phyloP scores from a whole-genome alignment of 768 basidiomycete species.

The Pluteus cervinus region DNA sequence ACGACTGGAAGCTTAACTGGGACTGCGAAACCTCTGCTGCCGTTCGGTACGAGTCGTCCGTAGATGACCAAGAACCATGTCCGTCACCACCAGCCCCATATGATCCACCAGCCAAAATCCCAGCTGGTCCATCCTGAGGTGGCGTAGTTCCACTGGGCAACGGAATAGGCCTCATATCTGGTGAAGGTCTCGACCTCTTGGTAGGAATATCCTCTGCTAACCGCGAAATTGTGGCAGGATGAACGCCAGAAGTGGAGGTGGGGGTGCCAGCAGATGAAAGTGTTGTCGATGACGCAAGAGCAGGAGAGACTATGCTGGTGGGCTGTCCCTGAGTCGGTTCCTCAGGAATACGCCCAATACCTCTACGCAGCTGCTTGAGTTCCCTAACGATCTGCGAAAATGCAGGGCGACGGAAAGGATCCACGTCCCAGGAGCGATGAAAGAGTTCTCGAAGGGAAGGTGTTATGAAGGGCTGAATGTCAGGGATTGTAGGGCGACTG shows the following conservation, averaged over 20 bases:
- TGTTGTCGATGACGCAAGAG: no score
- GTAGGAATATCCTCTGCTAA: conserved; percentile 11
- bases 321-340: conserved; percentile 17
- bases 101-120: no score
- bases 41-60: no score
- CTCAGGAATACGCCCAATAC: conserved; percentile 24
- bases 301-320: no score
- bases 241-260: no score
- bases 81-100: no score
- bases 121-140: conserved; percentile 14
- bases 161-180: conserved; percentile 24
- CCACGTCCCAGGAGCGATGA: conserved; percentile 48
- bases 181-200: conserved; percentile 22
- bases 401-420: conserved; percentile 43
- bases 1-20: no score
- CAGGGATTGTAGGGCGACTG: conserved; percentile 45
- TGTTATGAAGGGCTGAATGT: conserved; percentile 30
- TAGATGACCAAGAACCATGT: no score
- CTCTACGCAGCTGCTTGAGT: conserved; percentile 39
- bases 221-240: no score
- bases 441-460: conserved; percentile 40
- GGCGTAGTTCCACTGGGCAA: conserved; percentile 12
- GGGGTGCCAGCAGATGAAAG: no score
- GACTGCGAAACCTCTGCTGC: no score
- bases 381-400: conserved; percentile 47